phyloP scores from a whole-genome alignment of 108 stramenopile genomes.

The Cyclotella cryptica region DNA sequence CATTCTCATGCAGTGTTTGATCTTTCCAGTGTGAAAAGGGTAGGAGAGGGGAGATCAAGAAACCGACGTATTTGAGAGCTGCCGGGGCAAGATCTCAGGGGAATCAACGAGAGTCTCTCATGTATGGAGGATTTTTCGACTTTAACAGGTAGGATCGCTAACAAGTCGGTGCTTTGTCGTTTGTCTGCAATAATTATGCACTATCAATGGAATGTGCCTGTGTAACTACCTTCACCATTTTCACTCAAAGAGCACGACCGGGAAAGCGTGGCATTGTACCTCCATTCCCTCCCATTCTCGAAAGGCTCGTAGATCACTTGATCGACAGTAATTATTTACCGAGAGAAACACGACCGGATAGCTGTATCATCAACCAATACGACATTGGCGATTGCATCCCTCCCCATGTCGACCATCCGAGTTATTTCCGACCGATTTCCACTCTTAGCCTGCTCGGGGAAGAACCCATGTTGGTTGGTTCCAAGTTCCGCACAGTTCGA shows the following conservation, averaged over 20 bases:
- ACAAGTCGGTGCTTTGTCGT: no score
- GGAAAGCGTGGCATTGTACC: slow-evolving; percentile 52
- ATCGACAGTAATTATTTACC: slow-evolving; percentile 27
- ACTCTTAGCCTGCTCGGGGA: slow-evolving; percentile 51
- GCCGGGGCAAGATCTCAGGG: slow-evolving; percentile 48
- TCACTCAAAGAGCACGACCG: slow-evolving; percentile 25
- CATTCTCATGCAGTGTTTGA: background rate
- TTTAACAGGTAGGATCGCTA: slow-evolving; percentile 21
- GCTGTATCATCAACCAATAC: slow-evolving; percentile 55
- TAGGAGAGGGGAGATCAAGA: slow-evolving; percentile 44
- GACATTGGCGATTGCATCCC: slow-evolving; percentile 52
- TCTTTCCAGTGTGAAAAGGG: slow-evolving; percentile 37
- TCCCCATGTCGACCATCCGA: slow-evolving; percentile 51
- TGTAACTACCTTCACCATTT: background rate
- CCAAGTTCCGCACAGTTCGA: slow-evolving; percentile 35
- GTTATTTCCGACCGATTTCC: slow-evolving; percentile 47
- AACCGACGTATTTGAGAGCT: slow-evolving; percentile 45
- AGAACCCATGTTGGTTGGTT: slow-evolving; percentile 54
- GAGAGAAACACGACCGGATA: slow-evolving; percentile 39
- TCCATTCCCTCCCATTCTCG: slow-evolving; percentile 36
- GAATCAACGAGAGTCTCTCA: slow-evolving; percentile 45
- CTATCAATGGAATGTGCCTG: no score
- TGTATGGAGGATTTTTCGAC: slow-evolving; percentile 53
- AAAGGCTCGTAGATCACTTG: slow-evolving; percentile 36
- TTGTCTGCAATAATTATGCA: no score